Evolutionary conservation across 331 rosid genomes (phyloP), one percentile per base, ranked within the genome.

Genomic region (Spiraea crenata): DNA sequence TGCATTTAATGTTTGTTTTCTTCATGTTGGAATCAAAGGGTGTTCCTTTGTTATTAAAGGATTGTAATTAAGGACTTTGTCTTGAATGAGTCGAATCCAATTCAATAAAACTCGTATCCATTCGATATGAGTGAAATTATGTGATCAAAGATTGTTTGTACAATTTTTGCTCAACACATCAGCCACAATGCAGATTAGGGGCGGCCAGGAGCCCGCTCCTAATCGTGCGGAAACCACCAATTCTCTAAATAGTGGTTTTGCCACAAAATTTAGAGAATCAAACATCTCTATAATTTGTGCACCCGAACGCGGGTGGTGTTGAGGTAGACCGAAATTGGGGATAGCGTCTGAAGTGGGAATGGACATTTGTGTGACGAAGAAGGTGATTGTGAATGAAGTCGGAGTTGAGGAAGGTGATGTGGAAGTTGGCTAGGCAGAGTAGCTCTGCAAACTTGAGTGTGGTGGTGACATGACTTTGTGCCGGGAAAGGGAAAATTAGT

Each of bases 161-260:
- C n/a, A n/a, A n/a, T n/a, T n/a, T n/a, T n/a, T n/a, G n/a, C n/a
- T n/a, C n/a, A 78, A 5, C 0, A 85, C 92, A 69, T 90, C 96
- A 0, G 50, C 76, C 5, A 90, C 67, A 0, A 87, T 16, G 48
- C 90, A 82, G 58, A 35, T 81, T 9, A 87, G 60, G 45, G 62
- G n/a, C 11, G 65, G 65, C 42, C 17, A 31, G 15, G 5, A 2
- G 19, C 63, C 54, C 40, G 69, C 58, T 7, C 69, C 66, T 13
- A 78, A 34, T 1, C 25, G 50, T 1, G 71, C 78, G 0, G 82
- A 72, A 17, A 34, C 48, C 31, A 85, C 7, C 80, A 76, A 48
- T 3, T 87, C 58, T 46, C 48, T 81, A 25, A 85, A 34, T 1
- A 68, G 16, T 11, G 89, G 81, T 12, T 71, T 78, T 11, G 79